Evolutionary conservation across 2,329 filamentous ascomycete genomes (phyloP).

Genomic region (Lachnellula subtilissima): DNA sequence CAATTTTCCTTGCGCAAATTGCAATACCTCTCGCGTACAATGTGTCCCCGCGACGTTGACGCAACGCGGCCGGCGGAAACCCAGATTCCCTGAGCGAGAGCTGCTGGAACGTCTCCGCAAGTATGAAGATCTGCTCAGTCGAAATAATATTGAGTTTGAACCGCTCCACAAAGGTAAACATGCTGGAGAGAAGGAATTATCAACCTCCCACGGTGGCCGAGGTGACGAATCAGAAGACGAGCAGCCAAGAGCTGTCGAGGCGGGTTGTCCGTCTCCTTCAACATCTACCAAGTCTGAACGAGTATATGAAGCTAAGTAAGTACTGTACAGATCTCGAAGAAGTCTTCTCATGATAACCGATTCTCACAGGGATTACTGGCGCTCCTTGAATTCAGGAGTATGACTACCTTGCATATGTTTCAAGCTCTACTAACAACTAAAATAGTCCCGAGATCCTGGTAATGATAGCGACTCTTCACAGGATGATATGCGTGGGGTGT

Average conservation of each 20-base stretch:
- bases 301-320: slow-evolving; percentile 31
- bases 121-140: slow-evolving; percentile 29
- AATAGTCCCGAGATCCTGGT: slow-evolving; percentile 28
- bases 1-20: slow-evolving; percentile 66
- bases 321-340: slow-evolving; percentile 1
- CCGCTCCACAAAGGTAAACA: slow-evolving; percentile 23
- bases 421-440: slow-evolving; percentile 12
- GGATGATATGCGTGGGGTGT: slow-evolving; percentile 33
- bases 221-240: slow-evolving; percentile 26
- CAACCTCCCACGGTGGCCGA: not conserved
- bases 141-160: slow-evolving; percentile 27
- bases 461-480: slow-evolving; percentile 31
- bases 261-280: slow-evolving; percentile 22
- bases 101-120: slow-evolving; percentile 26
- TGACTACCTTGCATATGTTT: slow-evolving; percentile 1
- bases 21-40: slow-evolving; percentile 56
- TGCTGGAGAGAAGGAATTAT: slow-evolving; percentile 10
- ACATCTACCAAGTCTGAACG: slow-evolving; percentile 26
- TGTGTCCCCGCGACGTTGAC: slow-evolving; percentile 56
- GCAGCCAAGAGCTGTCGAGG: slow-evolving; percentile 15
- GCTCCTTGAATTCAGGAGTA: slow-evolving; percentile 41
- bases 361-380: slow-evolving; percentile 41
- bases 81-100: slow-evolving; percentile 28
- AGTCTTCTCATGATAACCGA: slow-evolving; percentile 20
- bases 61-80: slow-evolving; percentile 54